Evolutionary conservation across 192 early-diverging fungal genomes (phyloP).

Genomic region (Neocallimastix lanati): DNA sequence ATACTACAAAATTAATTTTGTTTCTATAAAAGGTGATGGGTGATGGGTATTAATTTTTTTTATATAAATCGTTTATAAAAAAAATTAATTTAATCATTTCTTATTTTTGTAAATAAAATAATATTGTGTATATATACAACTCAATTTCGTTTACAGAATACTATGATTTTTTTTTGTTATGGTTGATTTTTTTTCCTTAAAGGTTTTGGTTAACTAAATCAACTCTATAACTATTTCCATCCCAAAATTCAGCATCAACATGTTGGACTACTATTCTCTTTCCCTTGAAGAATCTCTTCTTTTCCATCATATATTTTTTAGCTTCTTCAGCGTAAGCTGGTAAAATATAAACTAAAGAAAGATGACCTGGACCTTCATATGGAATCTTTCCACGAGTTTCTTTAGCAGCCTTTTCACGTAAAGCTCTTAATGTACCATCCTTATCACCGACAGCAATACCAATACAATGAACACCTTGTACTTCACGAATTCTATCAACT

Average conservation of each 20-base stretch:
- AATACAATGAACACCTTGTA: not conserved
- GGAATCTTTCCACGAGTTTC: not conserved
- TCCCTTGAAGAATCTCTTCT: not conserved
- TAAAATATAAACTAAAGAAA: not conserved
- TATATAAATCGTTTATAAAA: not conserved
- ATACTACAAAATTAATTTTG: not conserved
- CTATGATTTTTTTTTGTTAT: too few relatives aligned
- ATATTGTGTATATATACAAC: not conserved
- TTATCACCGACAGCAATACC: not conserved
- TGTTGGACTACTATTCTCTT: not conserved
- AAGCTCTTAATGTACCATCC: not conserved
- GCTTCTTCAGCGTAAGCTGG: not conserved
- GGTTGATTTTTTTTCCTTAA: not conserved
- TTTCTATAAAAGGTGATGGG: not conserved
- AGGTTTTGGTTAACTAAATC: not conserved
- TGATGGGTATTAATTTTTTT: not conserved
- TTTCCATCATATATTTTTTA: not conserved
- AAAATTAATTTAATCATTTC: not conserved
- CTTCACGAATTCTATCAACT: not conserved
- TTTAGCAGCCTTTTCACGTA: not conserved
- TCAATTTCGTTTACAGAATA: not conserved
- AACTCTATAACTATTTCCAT: not conserved
- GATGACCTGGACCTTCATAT: not conserved
- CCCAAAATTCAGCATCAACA: not conserved
- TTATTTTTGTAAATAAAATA: not conserved